A percentile compares a stretch with the other conserved stretches of the same genome.
phyloP scores from a whole-genome alignment of 176 grass and related monocot genomes.

The Bothriochloa decipiens region DNA sequence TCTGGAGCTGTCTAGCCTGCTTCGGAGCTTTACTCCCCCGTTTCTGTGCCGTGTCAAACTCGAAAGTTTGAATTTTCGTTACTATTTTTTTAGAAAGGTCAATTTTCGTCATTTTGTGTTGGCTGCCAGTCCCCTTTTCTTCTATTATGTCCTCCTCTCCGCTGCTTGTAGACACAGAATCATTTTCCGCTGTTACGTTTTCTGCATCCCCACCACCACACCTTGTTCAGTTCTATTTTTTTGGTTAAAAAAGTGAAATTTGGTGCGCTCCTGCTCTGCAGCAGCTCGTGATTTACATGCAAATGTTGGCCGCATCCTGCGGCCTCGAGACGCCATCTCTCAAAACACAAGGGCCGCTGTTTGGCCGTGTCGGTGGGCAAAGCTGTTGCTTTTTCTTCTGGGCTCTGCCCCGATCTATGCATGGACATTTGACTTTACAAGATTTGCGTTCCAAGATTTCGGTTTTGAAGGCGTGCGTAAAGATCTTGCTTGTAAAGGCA shows the following conservation, averaged over 20 bases:
- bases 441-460: conserved; percentile 26
- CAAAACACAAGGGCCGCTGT: conserved; percentile 33
- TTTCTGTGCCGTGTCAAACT: conserved; percentile 42
- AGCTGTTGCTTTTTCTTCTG: conserved; percentile 47
- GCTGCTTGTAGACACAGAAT: not conserved
- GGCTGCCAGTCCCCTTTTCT: conserved; percentile 27
- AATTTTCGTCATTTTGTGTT: conserved; percentile 22
- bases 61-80: conserved; percentile 38
- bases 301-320: conserved; percentile 46
- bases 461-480: conserved; percentile 17
- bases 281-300: conserved; percentile 36
- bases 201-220: not conserved
- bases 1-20: no score
- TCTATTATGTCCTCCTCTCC: not conserved
- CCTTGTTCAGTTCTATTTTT: not conserved
- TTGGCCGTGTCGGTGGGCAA: conserved; percentile 48
- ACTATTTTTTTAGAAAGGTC: conserved; percentile 5
- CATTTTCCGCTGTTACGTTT: not conserved
- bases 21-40: no score
- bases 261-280: conserved; percentile 27
- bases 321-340: conserved; percentile 9
- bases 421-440: conserved; percentile 42
- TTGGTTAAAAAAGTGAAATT: conserved; percentile 37
- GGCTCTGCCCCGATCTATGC: conserved; percentile 37
- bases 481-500: conserved; percentile 43